Evolutionary conservation across 2,329 filamentous ascomycete genomes (phyloP).

Genomic region (Apiospora malaysiana): DNA sequence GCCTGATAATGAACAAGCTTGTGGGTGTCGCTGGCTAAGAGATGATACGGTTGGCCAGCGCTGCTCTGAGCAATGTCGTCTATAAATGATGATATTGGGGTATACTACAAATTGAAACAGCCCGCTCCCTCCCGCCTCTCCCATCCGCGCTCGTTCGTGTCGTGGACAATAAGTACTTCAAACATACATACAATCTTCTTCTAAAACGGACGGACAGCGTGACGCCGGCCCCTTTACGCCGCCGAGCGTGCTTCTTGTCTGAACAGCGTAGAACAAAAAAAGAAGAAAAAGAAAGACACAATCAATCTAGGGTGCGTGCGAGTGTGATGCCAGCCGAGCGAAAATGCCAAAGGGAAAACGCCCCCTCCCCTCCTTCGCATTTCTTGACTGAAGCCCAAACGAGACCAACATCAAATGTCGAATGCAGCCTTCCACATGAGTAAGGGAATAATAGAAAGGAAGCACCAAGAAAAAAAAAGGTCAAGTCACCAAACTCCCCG

Average conservation of each 20-base stretch:
- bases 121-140: not conserved
- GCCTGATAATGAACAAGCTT: too few relatives aligned
- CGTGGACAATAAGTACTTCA: not conserved
- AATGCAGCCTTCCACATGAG: not conserved
- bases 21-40: too few relatives aligned
- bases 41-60: not conserved
- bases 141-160: not conserved
- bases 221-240: not conserved
- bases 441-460: not conserved
- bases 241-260: not conserved
- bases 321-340: not conserved
- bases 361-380: not conserved
- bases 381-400: not conserved
- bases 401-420: not conserved
- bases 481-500: not conserved
- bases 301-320: not conserved
- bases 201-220: too few relatives aligned
- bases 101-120: conserved; percentile 9
- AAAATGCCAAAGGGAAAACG: not conserved
- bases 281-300: not conserved
- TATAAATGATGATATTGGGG: conserved; percentile 11
- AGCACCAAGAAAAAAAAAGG: not conserved
- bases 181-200: not conserved
- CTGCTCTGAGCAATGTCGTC: conserved; percentile 1
- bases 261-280: not conserved